phyloP scores from a whole-genome alignment of 108 stramenopile genomes.

The Nannochloropsis gaditana region DNA sequence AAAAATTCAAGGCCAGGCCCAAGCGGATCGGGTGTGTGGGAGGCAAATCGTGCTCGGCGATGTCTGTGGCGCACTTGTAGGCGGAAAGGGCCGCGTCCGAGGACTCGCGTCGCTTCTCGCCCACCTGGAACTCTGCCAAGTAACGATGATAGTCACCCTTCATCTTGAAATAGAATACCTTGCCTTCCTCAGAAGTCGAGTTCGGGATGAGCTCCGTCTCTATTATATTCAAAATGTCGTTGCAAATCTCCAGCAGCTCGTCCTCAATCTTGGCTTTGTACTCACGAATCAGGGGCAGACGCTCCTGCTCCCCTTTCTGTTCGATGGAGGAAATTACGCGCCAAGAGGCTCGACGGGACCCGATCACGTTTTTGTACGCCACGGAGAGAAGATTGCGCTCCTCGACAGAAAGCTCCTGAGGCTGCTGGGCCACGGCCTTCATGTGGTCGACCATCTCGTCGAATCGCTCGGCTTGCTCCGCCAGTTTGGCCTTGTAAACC shows the following conservation, averaged over 20 bases:
- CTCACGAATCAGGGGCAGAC: conserved; percentile 87
- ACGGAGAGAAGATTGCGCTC: conserved; percentile 97
- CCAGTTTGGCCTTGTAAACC: conserved; percentile 98
- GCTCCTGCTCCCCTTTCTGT: conserved; percentile 83
- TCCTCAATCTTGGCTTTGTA: conserved; percentile 86
- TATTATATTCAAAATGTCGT: conserved; percentile 95
- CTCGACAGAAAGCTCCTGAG: conserved; percentile 97
- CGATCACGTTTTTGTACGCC: conserved; percentile 90
- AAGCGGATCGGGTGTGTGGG: conserved; percentile 99
- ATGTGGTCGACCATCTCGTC: conserved; percentile 72
- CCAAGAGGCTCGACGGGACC: conserved; percentile 98
- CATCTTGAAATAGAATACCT: conserved; percentile 99
- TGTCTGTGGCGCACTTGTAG: conserved; percentile 88
- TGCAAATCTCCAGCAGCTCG: conserved; percentile 95
- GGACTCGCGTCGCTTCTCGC: conserved; percentile 57
- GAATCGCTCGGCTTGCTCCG: conserved; percentile 91
- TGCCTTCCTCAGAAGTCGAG: conserved; percentile 92
- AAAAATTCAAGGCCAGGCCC: conserved; percentile 99
- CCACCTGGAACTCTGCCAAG: conserved; percentile 84
- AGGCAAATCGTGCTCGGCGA: conserved; percentile 89
- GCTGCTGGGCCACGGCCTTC: conserved; percentile 95
- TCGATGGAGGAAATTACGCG: conserved; percentile 98
- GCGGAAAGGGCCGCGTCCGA: conserved; percentile 91
- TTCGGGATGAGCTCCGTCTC: conserved; percentile 96
- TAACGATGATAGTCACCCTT: conserved; percentile 99